phyloP scores from a whole-genome alignment of 2,329 filamentous ascomycete genomes.

The Kalaharituber pfeilii region DNA sequence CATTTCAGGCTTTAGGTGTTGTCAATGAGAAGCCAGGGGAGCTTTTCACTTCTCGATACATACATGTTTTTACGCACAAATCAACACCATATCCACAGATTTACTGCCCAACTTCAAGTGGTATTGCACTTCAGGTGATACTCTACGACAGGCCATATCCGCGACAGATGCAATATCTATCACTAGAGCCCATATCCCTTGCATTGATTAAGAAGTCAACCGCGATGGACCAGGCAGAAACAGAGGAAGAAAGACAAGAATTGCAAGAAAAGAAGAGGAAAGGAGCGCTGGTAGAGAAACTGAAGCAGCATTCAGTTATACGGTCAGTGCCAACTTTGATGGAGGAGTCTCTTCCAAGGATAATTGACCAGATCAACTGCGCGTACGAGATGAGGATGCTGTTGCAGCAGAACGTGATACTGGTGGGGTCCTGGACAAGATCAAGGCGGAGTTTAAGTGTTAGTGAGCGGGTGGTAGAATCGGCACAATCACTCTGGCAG shows the following conservation, averaged over 20 bases:
- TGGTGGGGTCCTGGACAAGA: conserved; percentile 50
- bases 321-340: conserved; percentile 61
- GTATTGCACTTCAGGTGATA: conserved; percentile 66
- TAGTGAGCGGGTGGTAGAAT: conserved; percentile 84
- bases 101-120: conserved; percentile 45
- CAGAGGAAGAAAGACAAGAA: conserved; percentile 54
- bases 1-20: conserved; percentile 71
- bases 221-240: conserved; percentile 37
- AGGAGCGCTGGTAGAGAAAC: conserved; percentile 59
- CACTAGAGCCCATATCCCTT: conserved; percentile 70
- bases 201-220: conserved; percentile 57
- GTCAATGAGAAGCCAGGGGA: conserved; percentile 45
- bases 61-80: conserved; percentile 42
- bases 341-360: conserved; percentile 60
- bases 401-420: conserved; percentile 74
- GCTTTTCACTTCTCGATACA: conserved; percentile 50
- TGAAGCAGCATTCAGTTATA: conserved; percentile 72
- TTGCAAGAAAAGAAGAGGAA: conserved; percentile 41
- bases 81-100: conserved; percentile 47
- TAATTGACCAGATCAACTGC: conserved; percentile 59
- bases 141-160: conserved; percentile 77
- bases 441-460: conserved; percentile 77
- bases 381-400: conserved; percentile 74
- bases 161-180: conserved; percentile 88
- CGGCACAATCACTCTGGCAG: conserved; percentile 70